Conservation (phyloP, 441 rosid genomes). For the Kokia cookei region DNA sequence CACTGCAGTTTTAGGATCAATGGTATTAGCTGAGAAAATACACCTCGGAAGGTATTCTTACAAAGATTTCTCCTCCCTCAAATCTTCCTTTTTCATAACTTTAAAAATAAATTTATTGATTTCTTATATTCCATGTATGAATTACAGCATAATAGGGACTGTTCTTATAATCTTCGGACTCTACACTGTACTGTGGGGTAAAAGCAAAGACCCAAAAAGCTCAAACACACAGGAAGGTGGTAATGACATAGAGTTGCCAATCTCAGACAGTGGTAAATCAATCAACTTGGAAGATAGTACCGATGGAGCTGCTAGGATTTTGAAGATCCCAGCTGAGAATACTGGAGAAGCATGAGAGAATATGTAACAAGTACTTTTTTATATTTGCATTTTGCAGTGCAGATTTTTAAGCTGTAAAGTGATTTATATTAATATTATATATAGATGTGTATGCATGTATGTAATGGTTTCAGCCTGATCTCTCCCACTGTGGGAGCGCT, state of each 20-base stretch:
- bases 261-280: slow-evolving; percentile 27
- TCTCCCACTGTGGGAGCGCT: neutral
- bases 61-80: too few relatives aligned
- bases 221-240: slow-evolving; percentile 14
- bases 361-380: too few relatives aligned
- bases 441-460: too few relatives aligned
- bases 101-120: too few relatives aligned
- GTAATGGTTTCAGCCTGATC: neutral
- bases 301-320: neutral
- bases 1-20: slow-evolving; percentile 52
- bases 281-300: slow-evolving; percentile 5
- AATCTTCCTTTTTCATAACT: too few relatives aligned
- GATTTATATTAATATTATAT: too few relatives aligned
- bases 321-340: neutral
- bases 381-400: neutral
- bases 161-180: slow-evolving; percentile 63
- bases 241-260: slow-evolving; percentile 38
- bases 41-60: slow-evolving; percentile 79
- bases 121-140: too few relatives aligned
- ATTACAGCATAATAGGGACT: slow-evolving; percentile 70
- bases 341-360: neutral
- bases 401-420: neutral
- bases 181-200: slow-evolving; percentile 83
- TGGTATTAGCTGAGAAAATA: slow-evolving; percentile 55
- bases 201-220: slow-evolving; percentile 53